A percentile compares a stretch with the other conserved stretches of the same genome.
These are phyloP conservation scores for Cyberlindnera xylosilytica DNA, from an alignment of 805 yeast species.

Conservation along the genomic window DNA sequence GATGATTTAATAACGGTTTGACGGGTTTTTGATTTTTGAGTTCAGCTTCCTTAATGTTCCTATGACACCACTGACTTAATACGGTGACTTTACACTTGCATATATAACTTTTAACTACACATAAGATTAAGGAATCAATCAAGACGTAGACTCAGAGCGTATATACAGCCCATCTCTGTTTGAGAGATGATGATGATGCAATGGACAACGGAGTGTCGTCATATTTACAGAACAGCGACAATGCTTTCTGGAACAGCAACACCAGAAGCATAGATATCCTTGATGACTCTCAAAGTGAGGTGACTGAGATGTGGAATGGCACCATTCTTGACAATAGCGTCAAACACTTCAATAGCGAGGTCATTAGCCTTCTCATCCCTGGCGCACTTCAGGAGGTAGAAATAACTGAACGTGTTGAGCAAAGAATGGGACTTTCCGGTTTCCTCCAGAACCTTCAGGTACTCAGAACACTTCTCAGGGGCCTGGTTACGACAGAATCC, in stretches of 20 bases:
- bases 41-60: background rate
- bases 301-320: slow-evolving; percentile 5
- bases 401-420: slow-evolving; percentile 21
- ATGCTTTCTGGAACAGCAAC: slow-evolving; percentile 19
- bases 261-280: slow-evolving; percentile 8
- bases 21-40: background rate
- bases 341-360: slow-evolving; percentile 20
- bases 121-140: too few species aligned
- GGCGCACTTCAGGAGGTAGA: slow-evolving; percentile 21
- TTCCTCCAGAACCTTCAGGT: slow-evolving; percentile 11
- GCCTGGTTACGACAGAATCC: slow-evolving; percentile 19
- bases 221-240: slow-evolving; percentile 5
- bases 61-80: too few species aligned
- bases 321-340: slow-evolving; percentile 10
- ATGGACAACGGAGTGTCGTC: too few species aligned
- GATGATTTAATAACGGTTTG: background rate
- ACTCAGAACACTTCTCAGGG: slow-evolving; percentile 16
- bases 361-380: slow-evolving; percentile 14
- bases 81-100: too few species aligned
- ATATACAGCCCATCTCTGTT: too few species aligned
- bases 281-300: slow-evolving; percentile 9
- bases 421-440: slow-evolving; percentile 1
- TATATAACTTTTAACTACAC: too few species aligned
- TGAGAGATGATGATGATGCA: too few species aligned
- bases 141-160: too few species aligned